phyloP scores from a whole-genome alignment of 176 grass and related monocot genomes.

The Triticum timopheevii region DNA sequence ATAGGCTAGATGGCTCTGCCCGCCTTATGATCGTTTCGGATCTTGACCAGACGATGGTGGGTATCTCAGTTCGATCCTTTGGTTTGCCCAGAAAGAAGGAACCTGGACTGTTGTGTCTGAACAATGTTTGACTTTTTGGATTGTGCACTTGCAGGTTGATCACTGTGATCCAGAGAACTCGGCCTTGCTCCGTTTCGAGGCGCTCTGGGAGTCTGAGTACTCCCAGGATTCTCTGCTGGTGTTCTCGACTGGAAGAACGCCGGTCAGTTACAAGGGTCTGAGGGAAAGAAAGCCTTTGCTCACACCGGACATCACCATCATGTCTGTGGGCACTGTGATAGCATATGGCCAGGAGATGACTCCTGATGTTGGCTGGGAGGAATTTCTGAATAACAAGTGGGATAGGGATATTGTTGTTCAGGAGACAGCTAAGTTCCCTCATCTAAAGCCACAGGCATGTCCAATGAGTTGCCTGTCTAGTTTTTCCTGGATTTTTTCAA shows the following conservation, averaged over 20 bases:
- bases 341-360: slow-evolving; percentile 86
- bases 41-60: slow-evolving; percentile 82
- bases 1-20: slow-evolving; percentile 58
- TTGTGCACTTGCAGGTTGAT: slow-evolving; percentile 58
- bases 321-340: slow-evolving; percentile 95
- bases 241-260: slow-evolving; percentile 85
- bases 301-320: slow-evolving; percentile 87
- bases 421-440: slow-evolving; percentile 63
- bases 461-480: neutral
- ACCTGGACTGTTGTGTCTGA: neutral
- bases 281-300: slow-evolving; percentile 78
- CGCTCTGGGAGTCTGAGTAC: slow-evolving; percentile 73
- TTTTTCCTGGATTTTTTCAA: neutral
- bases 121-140: neutral
- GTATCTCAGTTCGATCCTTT: neutral
- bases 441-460: slow-evolving; percentile 72
- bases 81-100: neutral
- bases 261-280: slow-evolving; percentile 67
- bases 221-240: slow-evolving; percentile 71
- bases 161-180: slow-evolving; percentile 64
- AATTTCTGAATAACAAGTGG: slow-evolving; percentile 71
- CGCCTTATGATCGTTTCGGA: slow-evolving; percentile 83
- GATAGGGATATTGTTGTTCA: slow-evolving; percentile 75
- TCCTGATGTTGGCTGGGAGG: slow-evolving; percentile 70
- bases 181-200: slow-evolving; percentile 73